Conservation (phyloP, 1,139 yeast species). For the Pichia cactophila region DNA sequence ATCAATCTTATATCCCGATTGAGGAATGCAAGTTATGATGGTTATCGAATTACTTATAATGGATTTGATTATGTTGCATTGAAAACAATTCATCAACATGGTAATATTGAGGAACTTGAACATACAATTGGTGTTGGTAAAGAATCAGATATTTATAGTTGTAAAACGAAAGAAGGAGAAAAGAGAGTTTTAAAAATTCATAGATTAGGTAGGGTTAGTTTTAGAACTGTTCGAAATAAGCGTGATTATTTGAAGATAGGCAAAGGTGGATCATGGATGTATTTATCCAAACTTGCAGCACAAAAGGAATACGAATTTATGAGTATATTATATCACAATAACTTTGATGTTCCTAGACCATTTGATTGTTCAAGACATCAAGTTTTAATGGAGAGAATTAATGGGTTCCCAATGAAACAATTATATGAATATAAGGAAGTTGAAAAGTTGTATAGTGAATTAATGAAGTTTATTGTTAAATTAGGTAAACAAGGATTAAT, state of each 20-base stretch:
- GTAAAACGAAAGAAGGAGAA: constrained; percentile 58
- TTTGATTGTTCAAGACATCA: constrained; percentile 87
- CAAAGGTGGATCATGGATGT: constrained; percentile 76
- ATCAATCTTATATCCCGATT: constrained; percentile 67
- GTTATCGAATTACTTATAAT: constrained; percentile 77
- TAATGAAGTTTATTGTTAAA: constrained; percentile 80
- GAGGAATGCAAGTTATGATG: constrained; percentile 86
- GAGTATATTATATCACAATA: constrained; percentile 64
- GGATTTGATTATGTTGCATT: constrained; percentile 92
- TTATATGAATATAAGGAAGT: constrained; percentile 62
- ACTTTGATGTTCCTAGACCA: constrained; percentile 83
- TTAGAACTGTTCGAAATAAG: constrained; percentile 84
- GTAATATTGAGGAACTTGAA: constrained; percentile 72
- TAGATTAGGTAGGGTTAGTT: constrained; percentile 88
- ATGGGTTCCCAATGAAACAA: constrained; percentile 85
- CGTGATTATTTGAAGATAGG: constrained; percentile 79
- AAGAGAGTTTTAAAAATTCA: constrained; percentile 80
- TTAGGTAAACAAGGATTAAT: constrained; percentile 84
- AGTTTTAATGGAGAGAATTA: constrained; percentile 84
- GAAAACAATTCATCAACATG: constrained; percentile 69
- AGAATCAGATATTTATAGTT: constrained; percentile 92
- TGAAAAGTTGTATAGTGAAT: constrained; percentile 65
- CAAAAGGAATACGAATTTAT: constrained; percentile 85
- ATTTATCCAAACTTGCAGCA: constrained; percentile 82
- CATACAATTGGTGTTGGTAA: constrained; percentile 93